Conservation (phyloP, 129 eudicot genomes). For the Scalesia atractyloides region DNA sequence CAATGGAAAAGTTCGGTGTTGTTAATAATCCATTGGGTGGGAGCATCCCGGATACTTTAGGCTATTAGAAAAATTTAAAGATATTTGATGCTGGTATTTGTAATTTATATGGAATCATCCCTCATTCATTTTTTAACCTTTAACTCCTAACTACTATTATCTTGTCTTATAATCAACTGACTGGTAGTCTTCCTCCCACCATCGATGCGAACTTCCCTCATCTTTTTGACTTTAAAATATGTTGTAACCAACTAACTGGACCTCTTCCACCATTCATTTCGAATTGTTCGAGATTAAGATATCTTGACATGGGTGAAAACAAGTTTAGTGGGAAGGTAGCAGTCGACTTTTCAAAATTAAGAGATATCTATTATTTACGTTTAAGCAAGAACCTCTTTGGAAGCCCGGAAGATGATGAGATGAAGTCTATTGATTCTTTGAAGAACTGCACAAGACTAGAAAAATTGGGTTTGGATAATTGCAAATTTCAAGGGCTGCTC, state of each 20-base stretch:
- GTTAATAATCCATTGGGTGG: background rate
- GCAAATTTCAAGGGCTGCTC: conserved; percentile 1
- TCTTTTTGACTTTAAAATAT: background rate
- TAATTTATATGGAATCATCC: conserved; percentile 14
- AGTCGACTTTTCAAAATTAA: conserved; percentile 7
- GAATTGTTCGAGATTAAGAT: background rate
- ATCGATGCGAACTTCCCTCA: background rate
- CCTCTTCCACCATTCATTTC: conserved; percentile 14
- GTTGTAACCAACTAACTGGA: conserved; percentile 16
- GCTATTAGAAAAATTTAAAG: background rate
- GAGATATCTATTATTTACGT: background rate
- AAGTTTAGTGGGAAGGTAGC: conserved; percentile 7
- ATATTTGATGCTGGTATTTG: background rate
- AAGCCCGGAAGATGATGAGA: conserved; percentile 2
- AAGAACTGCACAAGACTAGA: background rate
- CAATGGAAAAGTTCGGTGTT: background rate
- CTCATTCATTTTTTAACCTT: conserved; percentile 6
- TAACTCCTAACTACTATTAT: background rate
- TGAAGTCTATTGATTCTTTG: conserved; percentile 21
- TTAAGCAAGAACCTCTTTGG: conserved; percentile 4
- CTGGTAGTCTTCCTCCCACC: conserved; percentile 13
- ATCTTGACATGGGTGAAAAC: background rate
- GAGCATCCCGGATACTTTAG: background rate
- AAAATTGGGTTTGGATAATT: background rate
- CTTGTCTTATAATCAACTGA: conserved; percentile 1